Evolutionary conservation across 2,329 filamentous ascomycete species (phyloP).

Genomic region (Sarocladiaceae sp.): DNA sequence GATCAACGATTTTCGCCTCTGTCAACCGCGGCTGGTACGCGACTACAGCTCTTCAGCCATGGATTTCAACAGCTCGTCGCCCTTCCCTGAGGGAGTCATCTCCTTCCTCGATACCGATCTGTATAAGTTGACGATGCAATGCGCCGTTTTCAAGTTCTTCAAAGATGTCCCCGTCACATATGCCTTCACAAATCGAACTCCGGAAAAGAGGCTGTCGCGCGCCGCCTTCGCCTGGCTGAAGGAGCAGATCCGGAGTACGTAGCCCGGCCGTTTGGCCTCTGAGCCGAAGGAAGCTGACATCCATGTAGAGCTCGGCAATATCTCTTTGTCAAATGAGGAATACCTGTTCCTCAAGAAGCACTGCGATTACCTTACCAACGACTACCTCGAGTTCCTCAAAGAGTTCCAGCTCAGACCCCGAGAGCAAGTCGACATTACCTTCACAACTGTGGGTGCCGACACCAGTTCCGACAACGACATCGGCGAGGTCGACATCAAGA

Average conservation of each 20-base stretch:
- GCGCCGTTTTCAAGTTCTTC: constrained; percentile 88
- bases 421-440: constrained; percentile 70
- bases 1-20: no score
- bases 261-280: background rate
- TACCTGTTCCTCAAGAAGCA: constrained; percentile 68
- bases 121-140: constrained; percentile 99
- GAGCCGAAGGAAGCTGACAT: constrained; percentile 5
- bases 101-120: constrained; percentile 78
- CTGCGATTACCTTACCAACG: constrained; percentile 71
- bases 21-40: background rate
- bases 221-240: constrained; percentile 80
- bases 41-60: constrained; percentile 27
- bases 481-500: constrained; percentile 70
- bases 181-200: constrained; percentile 90
- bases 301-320: constrained; percentile 66
- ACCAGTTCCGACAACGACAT: constrained; percentile 57
- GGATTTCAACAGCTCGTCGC: constrained; percentile 61
- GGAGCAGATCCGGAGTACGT: constrained; percentile 70
- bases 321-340: constrained; percentile 74
- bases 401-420: constrained; percentile 75
- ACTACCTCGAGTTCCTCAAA: constrained; percentile 76
- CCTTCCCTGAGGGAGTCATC: constrained; percentile 68
- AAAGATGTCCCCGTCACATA: constrained; percentile 78
- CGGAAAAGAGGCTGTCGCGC: constrained; percentile 83
- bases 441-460: constrained; percentile 48